These are phyloP conservation scores for Angophora floribunda DNA, from an alignment of 345 rosid genomes.

Conservation along the genomic window DNA sequence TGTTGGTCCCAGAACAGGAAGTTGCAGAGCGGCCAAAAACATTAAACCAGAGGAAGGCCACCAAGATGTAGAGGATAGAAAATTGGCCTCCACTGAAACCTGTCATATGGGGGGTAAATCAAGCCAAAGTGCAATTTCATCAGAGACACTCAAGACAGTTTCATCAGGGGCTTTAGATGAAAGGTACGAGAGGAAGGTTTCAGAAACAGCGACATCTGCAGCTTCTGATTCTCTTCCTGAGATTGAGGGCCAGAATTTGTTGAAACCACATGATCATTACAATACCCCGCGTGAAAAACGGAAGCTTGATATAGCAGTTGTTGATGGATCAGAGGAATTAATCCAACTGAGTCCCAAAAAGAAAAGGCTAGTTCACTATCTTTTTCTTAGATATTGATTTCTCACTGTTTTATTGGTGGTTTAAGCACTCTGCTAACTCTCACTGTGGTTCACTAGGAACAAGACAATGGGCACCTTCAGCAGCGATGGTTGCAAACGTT, in stretches of 20 bases:
- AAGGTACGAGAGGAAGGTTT: constrained; percentile 8
- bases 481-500: constrained; percentile 44
- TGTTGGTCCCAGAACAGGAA: constrained; percentile 11
- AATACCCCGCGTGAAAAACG: constrained; percentile 18
- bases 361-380: constrained; percentile 24
- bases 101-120: not conserved
- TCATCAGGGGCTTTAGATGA: constrained; percentile 4
- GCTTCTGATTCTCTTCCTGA: constrained; percentile 10
- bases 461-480: constrained; percentile 14
- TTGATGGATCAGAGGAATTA: constrained; percentile 20
- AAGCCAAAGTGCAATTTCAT: not conserved
- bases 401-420: not conserved
- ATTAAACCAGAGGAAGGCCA: constrained; percentile 1
- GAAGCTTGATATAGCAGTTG: constrained; percentile 12
- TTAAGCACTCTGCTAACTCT: not conserved
- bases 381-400: not conserved
- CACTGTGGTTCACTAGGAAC: constrained; percentile 21
- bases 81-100: not conserved
- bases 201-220: constrained; percentile 4
- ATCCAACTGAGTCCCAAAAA: constrained; percentile 30
- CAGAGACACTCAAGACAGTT: constrained; percentile 6
- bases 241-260: constrained; percentile 6
- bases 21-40: constrained; percentile 6
- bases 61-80: not conserved
- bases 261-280: constrained; percentile 5